Evolutionary conservation across 2,329 filamentous ascomycete genomes (phyloP).

Genomic region (Exophiala aquamarina): DNA sequence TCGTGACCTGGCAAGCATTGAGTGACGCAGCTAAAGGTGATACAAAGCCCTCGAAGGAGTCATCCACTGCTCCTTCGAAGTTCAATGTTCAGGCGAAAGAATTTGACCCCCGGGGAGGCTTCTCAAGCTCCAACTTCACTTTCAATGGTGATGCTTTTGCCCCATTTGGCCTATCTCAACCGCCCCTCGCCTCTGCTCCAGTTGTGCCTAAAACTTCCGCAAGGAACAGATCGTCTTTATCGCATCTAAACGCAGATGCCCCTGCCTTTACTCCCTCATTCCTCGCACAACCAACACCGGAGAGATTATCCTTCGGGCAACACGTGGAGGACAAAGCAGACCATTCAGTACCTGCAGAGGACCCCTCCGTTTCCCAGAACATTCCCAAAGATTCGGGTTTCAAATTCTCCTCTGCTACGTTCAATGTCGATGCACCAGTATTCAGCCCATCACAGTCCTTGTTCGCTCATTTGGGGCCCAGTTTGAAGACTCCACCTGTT

Average conservation of each 20-base stretch:
- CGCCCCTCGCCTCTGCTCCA: conserved; percentile 2
- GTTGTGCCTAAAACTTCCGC: conserved; percentile 3
- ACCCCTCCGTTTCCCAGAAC: conserved; percentile 9
- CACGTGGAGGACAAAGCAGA: neutral
- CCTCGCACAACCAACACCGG: conserved; percentile 9
- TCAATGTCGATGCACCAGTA: conserved; percentile 72
- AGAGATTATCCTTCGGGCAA: conserved; percentile 10
- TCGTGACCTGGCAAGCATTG: conserved; percentile 23
- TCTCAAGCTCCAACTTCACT: conserved; percentile 46
- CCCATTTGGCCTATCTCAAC: conserved; percentile 6
- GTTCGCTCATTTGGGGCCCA: conserved; percentile 29
- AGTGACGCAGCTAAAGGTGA: conserved; percentile 24
- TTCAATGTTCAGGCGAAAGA: conserved; percentile 88
- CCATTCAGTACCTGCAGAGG: neutral
- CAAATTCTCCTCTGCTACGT: conserved; percentile 53
- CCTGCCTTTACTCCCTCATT: conserved; percentile 66
- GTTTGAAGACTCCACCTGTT: conserved; percentile 26
- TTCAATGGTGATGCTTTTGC: conserved; percentile 44
- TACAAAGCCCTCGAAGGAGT: conserved; percentile 25
- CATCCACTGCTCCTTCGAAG: conserved; percentile 64
- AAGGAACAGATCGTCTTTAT: conserved; percentile 15
- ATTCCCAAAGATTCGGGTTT: conserved; percentile 20
- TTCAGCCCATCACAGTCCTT: conserved; percentile 63
- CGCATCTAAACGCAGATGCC: conserved; percentile 65
- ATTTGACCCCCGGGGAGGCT: conserved; percentile 61